Evolutionary conservation across 306 rosid species (phyloP), one percentile per base, ranked within the genome.

Genomic region (Cyclanthera cordifolia): DNA sequence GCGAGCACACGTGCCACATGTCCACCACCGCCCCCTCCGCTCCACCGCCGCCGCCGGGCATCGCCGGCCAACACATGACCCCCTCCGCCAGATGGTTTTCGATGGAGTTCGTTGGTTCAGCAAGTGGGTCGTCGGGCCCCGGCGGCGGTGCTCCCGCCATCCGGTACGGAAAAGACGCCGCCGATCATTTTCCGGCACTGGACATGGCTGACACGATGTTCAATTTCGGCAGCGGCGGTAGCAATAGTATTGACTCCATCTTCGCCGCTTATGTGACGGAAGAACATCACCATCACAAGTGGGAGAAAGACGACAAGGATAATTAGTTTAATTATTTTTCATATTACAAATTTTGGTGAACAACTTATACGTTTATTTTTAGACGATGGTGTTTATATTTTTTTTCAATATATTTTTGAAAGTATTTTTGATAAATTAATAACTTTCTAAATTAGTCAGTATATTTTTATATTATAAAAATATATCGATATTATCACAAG

Each of bases 21-120:
- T 87, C 95, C 10, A 75, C 85, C 58, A 90, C 95, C 0, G 88
- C 91, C n/a, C n/a, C n/a, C n/a, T n/a, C n/a, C n/a, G n/a, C n/a
- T n/a, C n/a, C n/a, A n/a, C n/a, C n/a, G n/a, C n/a, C 87, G 0
- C 85, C 78, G 8, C 41, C 41, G 41, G 41, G 6, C 41, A 2
- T 41, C 11, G 8, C 5, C 52, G 48, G n/a, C n/a, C n/a, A n/a
- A n/a, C n/a, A n/a, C n/a, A n/a, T n/a, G n/a, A n/a, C n/a, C n/a
- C n/a, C n/a, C n/a, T n/a, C n/a, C n/a, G n/a, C n/a, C n/a, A 47
- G 78, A 66, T 74, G 73, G 84, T 71, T 81, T 17, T 63, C 88
- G 1, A 54, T 77, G 54, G 78, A 77, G 65, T 68, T 76, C 8
- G 58, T 5, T 8, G 1, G 41, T 34, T 8, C 41, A 5, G 8